Evolutionary conservation across 1,284 basidiomycete species (phyloP).

Genomic region (Trametes versicolor): DNA sequence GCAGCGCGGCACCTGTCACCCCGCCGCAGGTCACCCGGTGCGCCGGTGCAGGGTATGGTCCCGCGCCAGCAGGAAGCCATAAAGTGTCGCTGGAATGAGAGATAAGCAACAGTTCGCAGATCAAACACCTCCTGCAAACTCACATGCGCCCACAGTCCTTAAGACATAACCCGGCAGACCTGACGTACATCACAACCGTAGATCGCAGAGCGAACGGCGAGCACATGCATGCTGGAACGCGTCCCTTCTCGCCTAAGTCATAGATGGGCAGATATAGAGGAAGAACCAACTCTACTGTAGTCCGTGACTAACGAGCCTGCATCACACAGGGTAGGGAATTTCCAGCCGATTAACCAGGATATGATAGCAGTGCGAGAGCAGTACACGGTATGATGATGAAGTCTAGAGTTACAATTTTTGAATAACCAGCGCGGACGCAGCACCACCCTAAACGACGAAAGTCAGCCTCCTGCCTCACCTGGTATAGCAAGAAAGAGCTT

Average conservation of each 20-base stretch:
- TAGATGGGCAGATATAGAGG: no score
- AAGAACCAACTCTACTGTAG: no score
- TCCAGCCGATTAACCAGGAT: slow-evolving; percentile 28
- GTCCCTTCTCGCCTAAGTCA: no score
- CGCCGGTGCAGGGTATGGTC: slow-evolving; percentile 9
- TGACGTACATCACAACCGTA: no score
- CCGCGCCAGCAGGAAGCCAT: slow-evolving; percentile 1
- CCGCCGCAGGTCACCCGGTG: background rate
- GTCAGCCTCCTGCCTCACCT: slow-evolving; percentile 23
- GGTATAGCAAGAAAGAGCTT: slow-evolving; percentile 46
- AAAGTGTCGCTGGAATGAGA: slow-evolving; percentile 1
- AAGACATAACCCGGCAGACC: background rate
- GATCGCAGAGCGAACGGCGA: no score
- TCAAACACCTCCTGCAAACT: slow-evolving; percentile 22
- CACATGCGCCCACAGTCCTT: slow-evolving; percentile 20
- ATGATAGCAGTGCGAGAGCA: slow-evolving; percentile 39
- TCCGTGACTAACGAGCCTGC: background rate
- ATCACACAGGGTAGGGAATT: background rate
- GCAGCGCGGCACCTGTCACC: slow-evolving; percentile 11
- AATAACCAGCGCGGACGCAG: slow-evolving; percentile 90
- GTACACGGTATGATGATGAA: slow-evolving; percentile 31
- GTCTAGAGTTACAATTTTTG: slow-evolving; percentile 75
- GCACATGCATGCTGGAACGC: no score
- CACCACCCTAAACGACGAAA: slow-evolving; percentile 75
- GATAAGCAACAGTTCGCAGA: slow-evolving; percentile 29